Conservation (phyloP, 257 asterid genomes). For the Ilex aquifolium region DNA sequence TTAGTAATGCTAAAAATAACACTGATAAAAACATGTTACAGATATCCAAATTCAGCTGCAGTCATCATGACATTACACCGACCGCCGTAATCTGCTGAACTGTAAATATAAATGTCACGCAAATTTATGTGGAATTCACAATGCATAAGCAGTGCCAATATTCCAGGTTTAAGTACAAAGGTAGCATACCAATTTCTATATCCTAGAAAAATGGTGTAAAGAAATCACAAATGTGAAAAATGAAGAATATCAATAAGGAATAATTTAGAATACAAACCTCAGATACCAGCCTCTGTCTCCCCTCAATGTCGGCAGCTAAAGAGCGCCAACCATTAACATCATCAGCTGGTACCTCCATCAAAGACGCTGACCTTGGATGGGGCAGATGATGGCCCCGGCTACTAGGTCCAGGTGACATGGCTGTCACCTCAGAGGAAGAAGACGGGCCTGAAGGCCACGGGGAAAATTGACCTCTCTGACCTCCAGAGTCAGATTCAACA, state of each 20-base stretch:
- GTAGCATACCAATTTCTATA: too few species aligned
- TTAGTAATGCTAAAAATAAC: too few species aligned
- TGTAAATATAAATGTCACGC: too few species aligned
- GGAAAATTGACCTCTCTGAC: slow-evolving; percentile 44
- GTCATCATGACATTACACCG: too few species aligned
- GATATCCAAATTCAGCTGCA: too few species aligned
- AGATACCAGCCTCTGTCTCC: slow-evolving; percentile 66
- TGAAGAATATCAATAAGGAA: slow-evolving; percentile 5
- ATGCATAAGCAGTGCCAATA: too few species aligned
- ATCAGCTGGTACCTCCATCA: slow-evolving; percentile 42
- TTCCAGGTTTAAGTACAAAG: too few species aligned
- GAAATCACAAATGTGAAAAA: neutral
- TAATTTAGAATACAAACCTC: slow-evolving; percentile 16
- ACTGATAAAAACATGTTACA: too few species aligned
- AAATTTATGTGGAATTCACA: too few species aligned
- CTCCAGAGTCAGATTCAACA: slow-evolving; percentile 46
- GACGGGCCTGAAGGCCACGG: slow-evolving; percentile 45
- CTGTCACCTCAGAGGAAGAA: slow-evolving; percentile 20
- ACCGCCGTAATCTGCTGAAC: too few species aligned
- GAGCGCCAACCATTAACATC: slow-evolving; percentile 54
- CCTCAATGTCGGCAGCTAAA: slow-evolving; percentile 50
- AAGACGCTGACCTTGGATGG: slow-evolving; percentile 36
- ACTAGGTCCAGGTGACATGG: slow-evolving; percentile 14
- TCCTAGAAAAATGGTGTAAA: neutral
- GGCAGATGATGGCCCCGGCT: slow-evolving; percentile 35